A percentile compares a stretch with the other conserved stretches of the same genome.
phyloP scores from a whole-genome alignment of 139 green algal genomes.

The Chloropicon primus region DNA sequence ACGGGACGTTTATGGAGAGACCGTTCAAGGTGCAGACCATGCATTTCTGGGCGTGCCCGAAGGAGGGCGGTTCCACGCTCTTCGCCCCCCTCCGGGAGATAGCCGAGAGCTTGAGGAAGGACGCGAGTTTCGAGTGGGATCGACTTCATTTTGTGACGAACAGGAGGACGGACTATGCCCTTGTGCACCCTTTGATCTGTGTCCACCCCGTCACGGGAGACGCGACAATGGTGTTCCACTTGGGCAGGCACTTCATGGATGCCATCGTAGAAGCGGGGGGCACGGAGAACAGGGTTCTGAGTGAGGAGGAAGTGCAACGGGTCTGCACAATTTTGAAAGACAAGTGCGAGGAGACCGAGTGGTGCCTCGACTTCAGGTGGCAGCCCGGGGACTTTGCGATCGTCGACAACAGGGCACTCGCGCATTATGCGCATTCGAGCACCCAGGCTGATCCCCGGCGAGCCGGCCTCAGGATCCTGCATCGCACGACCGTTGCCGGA shows the following conservation, averaged over 20 bases:
- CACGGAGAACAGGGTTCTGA: conserved; percentile 13
- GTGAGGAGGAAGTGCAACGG: not conserved
- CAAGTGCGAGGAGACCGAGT: conserved; percentile 13
- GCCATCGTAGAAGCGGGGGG: conserved; percentile 22
- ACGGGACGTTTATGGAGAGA: conserved; percentile 26
- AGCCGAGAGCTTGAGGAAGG: conserved; percentile 4
- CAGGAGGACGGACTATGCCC: conserved; percentile 4
- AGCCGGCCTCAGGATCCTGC: conserved; percentile 32
- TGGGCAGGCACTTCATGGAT: conserved; percentile 37
- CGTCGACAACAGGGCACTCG: conserved; percentile 32
- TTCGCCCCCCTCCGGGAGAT: conserved; percentile 29
- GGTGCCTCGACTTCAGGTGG: conserved; percentile 24
- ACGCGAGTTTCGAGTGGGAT: conserved; percentile 21
- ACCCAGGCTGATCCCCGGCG: conserved; percentile 22
- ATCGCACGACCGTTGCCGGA: conserved; percentile 29
- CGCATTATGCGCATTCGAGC: conserved; percentile 25
- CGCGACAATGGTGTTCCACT: conserved; percentile 33
- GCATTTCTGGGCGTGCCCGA: conserved; percentile 19
- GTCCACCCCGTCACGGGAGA: conserved; percentile 24
- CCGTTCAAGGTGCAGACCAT: conserved; percentile 32
- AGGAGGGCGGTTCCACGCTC: conserved; percentile 17
- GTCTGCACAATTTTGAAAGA: not conserved
- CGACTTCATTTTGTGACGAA: conserved; percentile 31
- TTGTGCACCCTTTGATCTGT: conserved; percentile 35
- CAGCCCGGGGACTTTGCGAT: conserved; percentile 35